Base-by-base conservation (phyloP, 192 early-diverging fungal species). In the Dimargaris xerosporica region DNA sequence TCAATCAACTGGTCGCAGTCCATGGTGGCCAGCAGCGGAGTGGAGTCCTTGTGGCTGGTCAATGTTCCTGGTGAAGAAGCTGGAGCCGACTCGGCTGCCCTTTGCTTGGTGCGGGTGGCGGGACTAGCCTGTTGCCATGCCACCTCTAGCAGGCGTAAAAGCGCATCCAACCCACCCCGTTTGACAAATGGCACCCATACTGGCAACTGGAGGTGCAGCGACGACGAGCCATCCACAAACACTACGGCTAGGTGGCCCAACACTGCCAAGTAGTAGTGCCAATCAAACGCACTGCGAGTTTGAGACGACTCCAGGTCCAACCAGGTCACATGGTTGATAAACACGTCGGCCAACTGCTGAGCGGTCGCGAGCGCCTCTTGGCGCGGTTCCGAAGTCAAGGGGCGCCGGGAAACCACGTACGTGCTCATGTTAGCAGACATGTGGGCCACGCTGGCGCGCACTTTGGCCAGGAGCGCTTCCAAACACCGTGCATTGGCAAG, bases 41-140 rank as follows among this genome's bases (percentile, higher is more conserved):
- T 7, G 3, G 7, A 7, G 34, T 39, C 34, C 34, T 39, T 39
- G 3, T 39, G 34, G 34, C 7, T 81, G 69, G 34, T 69, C 71
- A 2, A 34, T 45, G 16, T 82, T 71, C 21, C 45, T 43, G 16
- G 41, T 44, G n/a, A n/a, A n/a, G 60, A 55, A 56, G 11, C 67
- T 66, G 17, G 64, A 54, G 15, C 67, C 58, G 0, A 23, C 59
- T 50, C 73, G 66, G 29, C 74, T 55, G 11, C 59, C 48, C 2
- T 56, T 39, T 19, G 75, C 70, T 21, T 75, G 34, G 34, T 39
- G 34, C 34, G 34, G 34, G 34, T 80, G 16, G 79, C 75, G 61
- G 89, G 89, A 66, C 78, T 75, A 34, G 82, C 78, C n/a, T 75
- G 74, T n/a, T 68, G 74, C 58, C 30, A 43, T 5, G 43, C 58